Evolutionary conservation across 2,329 filamentous ascomycete species (phyloP).

Genomic region (Colletotrichum tropicale): DNA sequence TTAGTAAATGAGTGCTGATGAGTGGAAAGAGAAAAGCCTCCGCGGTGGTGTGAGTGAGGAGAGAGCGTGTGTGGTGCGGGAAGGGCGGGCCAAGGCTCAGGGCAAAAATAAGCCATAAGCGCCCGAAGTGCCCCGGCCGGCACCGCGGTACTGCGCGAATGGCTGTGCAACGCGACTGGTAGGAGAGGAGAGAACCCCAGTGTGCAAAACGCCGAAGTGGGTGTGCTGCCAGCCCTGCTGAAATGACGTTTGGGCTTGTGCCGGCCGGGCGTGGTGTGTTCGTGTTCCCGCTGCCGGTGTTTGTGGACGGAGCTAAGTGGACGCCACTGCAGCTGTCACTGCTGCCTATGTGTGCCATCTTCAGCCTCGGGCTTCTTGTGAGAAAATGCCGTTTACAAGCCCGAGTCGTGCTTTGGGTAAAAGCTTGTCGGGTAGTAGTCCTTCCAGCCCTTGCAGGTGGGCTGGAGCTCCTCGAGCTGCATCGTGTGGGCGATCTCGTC

Average conservation of each 20-base stretch:
- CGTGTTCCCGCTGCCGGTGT: not conserved
- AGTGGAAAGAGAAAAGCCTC: not conserved
- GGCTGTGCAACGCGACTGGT: not conserved
- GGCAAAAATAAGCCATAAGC: not conserved
- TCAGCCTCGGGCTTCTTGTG: not conserved
- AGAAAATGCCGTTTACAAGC: not conserved
- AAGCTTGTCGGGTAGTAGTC: conserved; percentile 13
- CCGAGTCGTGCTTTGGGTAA: conserved; percentile 23
- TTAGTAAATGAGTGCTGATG: not conserved
- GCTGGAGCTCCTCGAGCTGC: conserved; percentile 13
- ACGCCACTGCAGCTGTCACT: not conserved
- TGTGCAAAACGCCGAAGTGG: not conserved
- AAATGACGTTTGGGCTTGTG: not conserved
- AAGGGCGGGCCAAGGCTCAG: not conserved
- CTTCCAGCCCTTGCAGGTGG: conserved; percentile 22
- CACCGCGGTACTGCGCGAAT: not conserved
- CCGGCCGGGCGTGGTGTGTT: not conserved
- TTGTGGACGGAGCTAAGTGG: not conserved
- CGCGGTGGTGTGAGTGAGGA: not conserved
- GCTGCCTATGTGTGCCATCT: not conserved
- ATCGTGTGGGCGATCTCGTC: conserved; percentile 18
- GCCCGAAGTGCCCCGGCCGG: not conserved
- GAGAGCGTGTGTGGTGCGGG: not conserved
- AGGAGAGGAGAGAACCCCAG: not conserved
- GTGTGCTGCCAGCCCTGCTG: not conserved